Evolutionary conservation across 805 yeast species (phyloP), one percentile per base, ranked within the genome.

Genomic region (Lipomyces yamanashiensis): DNA sequence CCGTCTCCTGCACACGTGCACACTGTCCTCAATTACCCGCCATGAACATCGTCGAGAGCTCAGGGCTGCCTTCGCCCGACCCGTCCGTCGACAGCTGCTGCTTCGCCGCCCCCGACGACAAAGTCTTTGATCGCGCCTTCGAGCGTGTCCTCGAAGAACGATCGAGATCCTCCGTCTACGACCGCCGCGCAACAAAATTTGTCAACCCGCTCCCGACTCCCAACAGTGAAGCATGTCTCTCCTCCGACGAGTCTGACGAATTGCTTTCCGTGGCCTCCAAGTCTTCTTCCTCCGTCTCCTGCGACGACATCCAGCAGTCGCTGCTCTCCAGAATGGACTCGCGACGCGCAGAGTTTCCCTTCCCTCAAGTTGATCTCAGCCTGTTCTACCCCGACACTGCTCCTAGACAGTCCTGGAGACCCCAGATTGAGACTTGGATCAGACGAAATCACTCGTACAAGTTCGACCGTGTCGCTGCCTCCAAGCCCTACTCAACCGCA

Each of bases 331-430:
- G 15, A 15, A 15, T 41, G 19, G 34, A 33, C 43, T 19, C 28
- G 19, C 47, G 48, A 9, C 50, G 63, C 17, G 54, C 37, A 5
- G 68, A 59, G 50, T 62, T 58, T 39, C 68, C 66, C 10, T 62
- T 67, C 53, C 68, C 68, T 5, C 40, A 43, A 19, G 48, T 58
- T 34, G 58, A 45, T 19, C 33, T 57, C 49, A 49, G 61, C 34
- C 66, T 76, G 55, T 67, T 76, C 56, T 76, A 73, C 59, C 75
- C 79, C 33, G 79, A 76, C 66, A 76, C 79, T 15, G 78, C 78
- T 4, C 78, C 78, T 2, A 66, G 77, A 21, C 67, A 71, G 21
- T 70, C 73, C 12, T 76, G 79, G 78, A 62, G 77, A 41, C 76
- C 77, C 1, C 78, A 75, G 67, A 51, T 76, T 57, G 76, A 74